Percentiles rank a stretch among this genome's conserved stretches.
Evolutionary conservation across 2,329 filamentous ascomycete species (phyloP).

Genomic region (Clonostachys solani): DNA sequence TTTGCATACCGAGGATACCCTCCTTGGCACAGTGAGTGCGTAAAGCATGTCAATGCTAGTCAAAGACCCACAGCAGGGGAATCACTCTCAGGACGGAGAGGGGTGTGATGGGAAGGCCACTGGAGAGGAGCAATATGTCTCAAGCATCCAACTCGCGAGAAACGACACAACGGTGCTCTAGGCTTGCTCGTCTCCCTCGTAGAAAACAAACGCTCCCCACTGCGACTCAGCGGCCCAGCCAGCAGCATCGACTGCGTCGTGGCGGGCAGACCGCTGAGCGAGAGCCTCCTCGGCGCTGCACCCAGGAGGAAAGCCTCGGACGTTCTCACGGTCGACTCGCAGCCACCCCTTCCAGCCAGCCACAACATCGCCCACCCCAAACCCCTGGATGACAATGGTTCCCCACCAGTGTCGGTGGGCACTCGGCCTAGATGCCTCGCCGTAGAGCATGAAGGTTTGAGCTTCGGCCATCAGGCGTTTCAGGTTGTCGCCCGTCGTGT

Average conservation of each 20-base stretch:
- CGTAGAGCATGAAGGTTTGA: slow-evolving; percentile 47
- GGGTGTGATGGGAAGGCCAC: too few relatives aligned
- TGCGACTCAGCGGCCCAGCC: slow-evolving; percentile 42
- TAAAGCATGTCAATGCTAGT: too few relatives aligned
- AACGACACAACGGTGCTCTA: background rate
- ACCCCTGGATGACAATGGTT: slow-evolving; percentile 46
- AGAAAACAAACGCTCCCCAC: slow-evolving; percentile 45
- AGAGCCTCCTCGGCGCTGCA: slow-evolving; percentile 41
- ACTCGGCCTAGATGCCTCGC: slow-evolving; percentile 29
- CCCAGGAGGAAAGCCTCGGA: slow-evolving; percentile 29
- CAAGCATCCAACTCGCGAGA: background rate
- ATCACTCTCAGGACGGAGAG: too few relatives aligned
- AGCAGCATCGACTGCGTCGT: slow-evolving; percentile 31
- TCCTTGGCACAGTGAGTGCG: too few relatives aligned
- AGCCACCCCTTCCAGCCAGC: slow-evolving; percentile 45
- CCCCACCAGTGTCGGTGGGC: slow-evolving; percentile 51
- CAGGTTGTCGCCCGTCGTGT: slow-evolving; percentile 13
- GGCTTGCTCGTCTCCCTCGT: background rate
- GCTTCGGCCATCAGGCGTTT: slow-evolving; percentile 31
- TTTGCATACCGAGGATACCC: too few relatives aligned
- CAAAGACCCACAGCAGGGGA: too few relatives aligned
- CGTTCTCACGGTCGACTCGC: slow-evolving; percentile 37
- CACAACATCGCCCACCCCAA: slow-evolving; percentile 22
- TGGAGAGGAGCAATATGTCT: background rate
- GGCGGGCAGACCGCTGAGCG: slow-evolving; percentile 28